A percentile compares a stretch with the other conserved stretches of the same genome.
These are phyloP conservation scores for Viola pubescens DNA, from an alignment of 441 rosid species.

Conservation along the genomic window DNA sequence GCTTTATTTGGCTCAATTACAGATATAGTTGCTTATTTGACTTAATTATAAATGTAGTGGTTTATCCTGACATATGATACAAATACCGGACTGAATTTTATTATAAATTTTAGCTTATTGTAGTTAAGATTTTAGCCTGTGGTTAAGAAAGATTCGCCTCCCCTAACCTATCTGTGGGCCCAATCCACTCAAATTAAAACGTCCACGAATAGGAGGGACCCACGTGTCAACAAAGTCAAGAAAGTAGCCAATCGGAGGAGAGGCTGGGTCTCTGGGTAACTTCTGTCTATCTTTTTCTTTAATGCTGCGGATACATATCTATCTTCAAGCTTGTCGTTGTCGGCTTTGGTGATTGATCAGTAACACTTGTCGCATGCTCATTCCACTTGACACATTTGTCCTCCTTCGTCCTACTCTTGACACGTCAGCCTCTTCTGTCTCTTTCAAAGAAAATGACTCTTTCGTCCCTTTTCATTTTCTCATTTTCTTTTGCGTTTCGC, in stretches of 20 bases:
- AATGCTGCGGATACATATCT: slow-evolving; percentile 18
- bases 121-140: background rate
- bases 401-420: slow-evolving; percentile 5
- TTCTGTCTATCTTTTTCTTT: slow-evolving; percentile 27
- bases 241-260: slow-evolving; percentile 48
- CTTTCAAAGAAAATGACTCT: slow-evolving; percentile 8
- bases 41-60: too few relatives aligned
- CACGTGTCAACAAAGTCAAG: slow-evolving; percentile 46
- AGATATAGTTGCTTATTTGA: too few relatives aligned
- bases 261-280: slow-evolving; percentile 38
- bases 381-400: slow-evolving; percentile 19
- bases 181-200: slow-evolving; percentile 34
- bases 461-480: background rate
- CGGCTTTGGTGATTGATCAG: slow-evolving; percentile 16
- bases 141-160: slow-evolving; percentile 42
- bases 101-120: background rate
- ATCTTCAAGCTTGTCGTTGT: slow-evolving; percentile 40
- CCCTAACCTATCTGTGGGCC: slow-evolving; percentile 17
- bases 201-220: slow-evolving; percentile 42
- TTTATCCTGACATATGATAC: too few relatives aligned
- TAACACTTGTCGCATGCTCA: slow-evolving; percentile 31
- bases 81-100: too few relatives aligned
- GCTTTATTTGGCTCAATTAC: too few relatives aligned
- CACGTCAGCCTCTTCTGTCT: slow-evolving; percentile 20
- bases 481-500: background rate